phyloP scores from a whole-genome alignment of 148 eudicot species.

The Chenopodium suecicum region DNA sequence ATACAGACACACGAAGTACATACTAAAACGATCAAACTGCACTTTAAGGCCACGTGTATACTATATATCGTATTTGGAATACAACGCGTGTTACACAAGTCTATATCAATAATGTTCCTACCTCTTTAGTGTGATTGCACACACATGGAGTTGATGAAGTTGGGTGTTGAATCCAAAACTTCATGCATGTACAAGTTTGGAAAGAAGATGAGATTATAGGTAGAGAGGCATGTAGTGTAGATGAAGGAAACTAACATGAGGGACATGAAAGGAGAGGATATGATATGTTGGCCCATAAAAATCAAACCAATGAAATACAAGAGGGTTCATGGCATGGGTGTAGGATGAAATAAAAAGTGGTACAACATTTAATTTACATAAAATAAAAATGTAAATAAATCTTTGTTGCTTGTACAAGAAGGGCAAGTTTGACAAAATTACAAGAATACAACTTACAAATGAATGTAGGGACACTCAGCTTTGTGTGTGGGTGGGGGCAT shows the following conservation, averaged over 20 bases:
- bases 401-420: constrained; percentile 13
- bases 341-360: no score
- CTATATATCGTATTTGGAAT: no score
- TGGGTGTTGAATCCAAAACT: not conserved
- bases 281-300: constrained; percentile 17
- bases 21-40: not conserved
- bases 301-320: not conserved
- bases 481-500: constrained; percentile 7
- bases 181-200: not conserved
- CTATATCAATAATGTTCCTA: not conserved
- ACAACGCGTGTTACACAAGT: not conserved
- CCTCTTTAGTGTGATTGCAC: not conserved
- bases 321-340: no score
- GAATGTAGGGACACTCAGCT: constrained; percentile 8
- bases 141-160: not conserved
- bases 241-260: constrained; percentile 13
- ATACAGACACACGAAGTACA: no score
- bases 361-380: no score
- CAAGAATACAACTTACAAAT: not conserved
- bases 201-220: not conserved
- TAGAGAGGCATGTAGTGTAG: constrained; percentile 20
- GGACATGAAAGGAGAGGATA: constrained; percentile 11
- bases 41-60: not conserved
- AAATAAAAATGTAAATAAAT: not conserved
- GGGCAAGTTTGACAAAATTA: not conserved